Base-by-base conservation (phyloP, 768 basidiomycete genomes). In the Lactifluus volemus region DNA sequence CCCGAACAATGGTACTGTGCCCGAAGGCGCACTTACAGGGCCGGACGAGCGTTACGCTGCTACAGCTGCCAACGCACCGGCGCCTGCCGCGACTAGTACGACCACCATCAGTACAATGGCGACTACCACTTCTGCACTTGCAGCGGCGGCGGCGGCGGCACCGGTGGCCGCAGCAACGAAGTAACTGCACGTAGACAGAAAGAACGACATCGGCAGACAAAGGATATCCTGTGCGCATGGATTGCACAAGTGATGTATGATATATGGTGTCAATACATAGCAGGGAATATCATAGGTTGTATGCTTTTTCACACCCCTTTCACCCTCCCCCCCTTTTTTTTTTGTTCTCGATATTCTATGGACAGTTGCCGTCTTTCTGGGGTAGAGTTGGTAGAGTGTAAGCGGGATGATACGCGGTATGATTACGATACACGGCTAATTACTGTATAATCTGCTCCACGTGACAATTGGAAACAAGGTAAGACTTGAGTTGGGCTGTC, bases 1-100 rank as follows among this genome's bases (percentile, higher is more conserved):
- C 14, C 71, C 75, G 10, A 68, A 75, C 45, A 67, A 68, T 15
- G 71, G 70, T 51, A 53, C 52, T 32, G 68, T 80, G 25, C 77
- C 85, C 38, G 80, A 84, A 71, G 87, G 86, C 53, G 81, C 87
- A n/a, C 75, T 89, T 60, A 81, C 87, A 42, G 86, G 83, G 17
- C 83, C 84, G 25, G 84, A 84, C 34, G 73, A 72, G 48, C 50
- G 49, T 12, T 64, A 48, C n/a, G 41, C 44, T 10, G 15, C 56
- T n/a, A 15, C 49, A 1, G 61, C 17, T 29, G 45, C 49, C 21
- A 29, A 8, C n/a, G 32, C 29, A 17, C 38, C 45, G 14, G 55
- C 19, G 14, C 4, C 61, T 29, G 17, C 52, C 4, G 21, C 14
- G 10, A 36, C 32, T 21, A 25, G 36, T 14, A 41, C 44, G 3